phyloP scores from a whole-genome alignment of 176 grass and related monocot genomes.

The Dendrocalamus sinicus region DNA sequence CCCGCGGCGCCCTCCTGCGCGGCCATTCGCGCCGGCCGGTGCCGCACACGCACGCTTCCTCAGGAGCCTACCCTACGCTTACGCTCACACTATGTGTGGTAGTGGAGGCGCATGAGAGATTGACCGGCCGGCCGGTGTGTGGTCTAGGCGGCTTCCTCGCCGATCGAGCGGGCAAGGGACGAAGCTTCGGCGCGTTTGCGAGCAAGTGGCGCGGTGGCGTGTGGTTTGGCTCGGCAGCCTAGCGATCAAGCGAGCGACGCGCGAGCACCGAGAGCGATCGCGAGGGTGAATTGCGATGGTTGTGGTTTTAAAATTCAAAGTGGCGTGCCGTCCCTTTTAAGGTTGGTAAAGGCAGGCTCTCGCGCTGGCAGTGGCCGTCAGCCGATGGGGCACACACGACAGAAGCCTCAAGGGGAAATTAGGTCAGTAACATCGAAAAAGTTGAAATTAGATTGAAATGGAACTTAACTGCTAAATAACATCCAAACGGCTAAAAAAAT shows the following conservation, averaged over 20 bases:
- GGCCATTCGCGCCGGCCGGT: constrained; percentile 40
- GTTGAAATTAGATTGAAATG: too few species aligned
- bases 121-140: background rate
- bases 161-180: background rate
- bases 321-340: constrained; percentile 45
- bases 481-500: too few species aligned
- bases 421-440: too few species aligned
- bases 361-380: background rate
- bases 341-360: constrained; percentile 9
- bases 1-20: constrained; percentile 53
- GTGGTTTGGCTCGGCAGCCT: constrained; percentile 1
- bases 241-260: background rate
- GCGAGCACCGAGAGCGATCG: constrained; percentile 30
- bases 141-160: background rate
- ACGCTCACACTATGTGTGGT: background rate
- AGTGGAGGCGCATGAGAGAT: constrained; percentile 1
- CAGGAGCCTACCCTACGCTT: background rate
- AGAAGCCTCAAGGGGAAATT: background rate
- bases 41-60: background rate
- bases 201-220: constrained; percentile 25
- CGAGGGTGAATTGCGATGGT: background rate
- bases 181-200: constrained; percentile 30
- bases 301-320: constrained; percentile 35
- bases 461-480: too few species aligned
- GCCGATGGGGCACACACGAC: background rate